A percentile compares a stretch with the other conserved stretches of the same genome.
These are phyloP conservation scores for Penicillium bialowiezense DNA, from an alignment of 495 filamentous ascomycete species.

Conservation along the genomic window DNA sequence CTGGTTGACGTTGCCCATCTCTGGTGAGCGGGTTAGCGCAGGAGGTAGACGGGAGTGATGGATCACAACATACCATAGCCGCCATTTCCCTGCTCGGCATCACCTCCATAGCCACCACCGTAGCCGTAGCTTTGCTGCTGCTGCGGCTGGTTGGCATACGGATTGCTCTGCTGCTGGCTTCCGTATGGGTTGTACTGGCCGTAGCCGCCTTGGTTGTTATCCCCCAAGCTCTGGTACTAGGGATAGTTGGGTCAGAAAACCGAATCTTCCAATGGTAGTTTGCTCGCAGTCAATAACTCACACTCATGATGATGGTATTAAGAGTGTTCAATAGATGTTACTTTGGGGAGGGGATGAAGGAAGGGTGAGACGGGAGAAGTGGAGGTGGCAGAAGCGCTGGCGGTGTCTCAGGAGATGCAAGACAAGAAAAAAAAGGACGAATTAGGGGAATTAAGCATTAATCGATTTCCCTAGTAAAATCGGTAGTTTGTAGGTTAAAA, in stretches of 20 bases:
- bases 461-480: neutral
- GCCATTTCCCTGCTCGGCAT: constrained; percentile 37
- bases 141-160: constrained; percentile 30
- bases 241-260: neutral
- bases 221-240: constrained; percentile 35
- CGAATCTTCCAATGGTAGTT: neutral
- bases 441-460: neutral
- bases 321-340: neutral
- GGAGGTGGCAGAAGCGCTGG: constrained; percentile 22
- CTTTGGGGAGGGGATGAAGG: constrained; percentile 14
- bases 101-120: constrained; percentile 40
- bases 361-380: constrained; percentile 28
- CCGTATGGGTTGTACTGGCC: constrained; percentile 63
- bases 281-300: constrained; percentile 18
- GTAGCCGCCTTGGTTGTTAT: constrained; percentile 46
- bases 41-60: constrained; percentile 2
- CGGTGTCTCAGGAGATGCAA: constrained; percentile 11
- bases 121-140: constrained; percentile 41
- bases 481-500: neutral
- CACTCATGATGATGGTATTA: constrained; percentile 31
- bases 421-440: neutral
- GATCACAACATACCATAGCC: constrained; percentile 36
- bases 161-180: constrained; percentile 43
- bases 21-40: constrained; percentile 42
- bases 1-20: constrained; percentile 62